Base-by-base conservation (phyloP, 495 filamentous ascomycete species). In the Penicillium bovifimosum region DNA sequence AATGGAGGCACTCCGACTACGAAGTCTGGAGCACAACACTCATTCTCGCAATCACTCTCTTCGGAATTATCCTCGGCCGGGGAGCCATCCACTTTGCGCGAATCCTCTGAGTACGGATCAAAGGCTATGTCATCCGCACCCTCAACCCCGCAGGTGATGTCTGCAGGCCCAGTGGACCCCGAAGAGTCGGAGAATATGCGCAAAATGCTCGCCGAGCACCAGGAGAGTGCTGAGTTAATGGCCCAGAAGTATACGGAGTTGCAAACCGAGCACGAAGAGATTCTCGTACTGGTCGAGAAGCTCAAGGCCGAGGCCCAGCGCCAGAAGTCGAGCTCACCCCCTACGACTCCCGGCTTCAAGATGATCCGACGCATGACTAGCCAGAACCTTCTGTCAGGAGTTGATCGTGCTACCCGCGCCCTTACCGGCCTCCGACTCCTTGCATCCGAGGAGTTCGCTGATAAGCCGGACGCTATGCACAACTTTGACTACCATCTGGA, bases 41-140 rank as follows among this genome's bases (percentile, higher is more conserved):
- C 87, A 78, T 91, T 86, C 76, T 90, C 89, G 81, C 91, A 86
- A 68, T 96, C 91, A 71, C 88, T 96, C 65, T 96, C 88, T 54
- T 91, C 90, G 82, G 91, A 96, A 71, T 84, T 96, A 70, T 96
- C 89, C 74, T 96, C 86, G 76, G 89, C 78, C 82, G 87, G 86
- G 83, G 90, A 86, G 66, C 91, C 88, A 65, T 84, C 81, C 59
- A 77, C 79, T 65, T 83, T 83, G 60, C 73, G 75, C 62, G 78
- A 84, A 60, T 75, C 76, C 24, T 83, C 83, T 59, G 79, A 85
- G 67, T 71, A 73, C 50, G 56, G 67, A 20, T 68, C 62, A 24
- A 52, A 69, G 29, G 66, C 71, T 31, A 57, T 38, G 20, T 17
- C 53, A 10, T 45, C 50, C n/a, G 56, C 54, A 1, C 55, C 63